Conservation (phyloP, 805 yeast genomes). For the Kregervanrija fluxuum region DNA sequence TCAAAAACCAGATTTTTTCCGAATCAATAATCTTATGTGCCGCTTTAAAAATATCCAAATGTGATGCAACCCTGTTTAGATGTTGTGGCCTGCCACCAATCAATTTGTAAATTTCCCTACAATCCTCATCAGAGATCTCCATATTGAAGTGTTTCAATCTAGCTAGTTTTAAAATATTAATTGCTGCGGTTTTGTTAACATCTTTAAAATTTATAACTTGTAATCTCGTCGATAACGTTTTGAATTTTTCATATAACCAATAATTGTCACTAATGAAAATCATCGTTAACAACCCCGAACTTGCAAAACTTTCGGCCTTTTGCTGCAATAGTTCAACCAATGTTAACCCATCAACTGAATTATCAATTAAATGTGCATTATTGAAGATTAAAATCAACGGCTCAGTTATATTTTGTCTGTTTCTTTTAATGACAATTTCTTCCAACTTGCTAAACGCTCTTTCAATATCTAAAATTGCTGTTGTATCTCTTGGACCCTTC, state of each 20-base stretch:
- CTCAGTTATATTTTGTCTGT: slow-evolving; percentile 26
- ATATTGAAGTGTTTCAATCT: slow-evolving; percentile 39
- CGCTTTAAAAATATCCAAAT: slow-evolving; percentile 47
- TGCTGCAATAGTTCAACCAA: slow-evolving; percentile 72
- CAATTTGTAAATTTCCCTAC: slow-evolving; percentile 46
- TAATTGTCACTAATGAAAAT: slow-evolving; percentile 78
- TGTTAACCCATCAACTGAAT: slow-evolving; percentile 66
- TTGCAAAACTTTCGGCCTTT: slow-evolving; percentile 72
- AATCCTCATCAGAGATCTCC: slow-evolving; percentile 27
- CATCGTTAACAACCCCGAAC: slow-evolving; percentile 59
- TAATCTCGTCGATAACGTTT: slow-evolving; percentile 62
- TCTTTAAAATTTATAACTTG: slow-evolving; percentile 68
- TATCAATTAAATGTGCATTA: slow-evolving; percentile 66
- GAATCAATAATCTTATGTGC: slow-evolving; percentile 67
- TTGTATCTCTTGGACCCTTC: slow-evolving; percentile 79
- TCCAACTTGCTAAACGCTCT: slow-evolving; percentile 74
- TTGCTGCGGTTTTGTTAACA: slow-evolving; percentile 46
- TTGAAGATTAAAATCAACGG: slow-evolving; percentile 70
- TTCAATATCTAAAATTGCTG: slow-evolving; percentile 75
- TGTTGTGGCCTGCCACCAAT: slow-evolving; percentile 87
- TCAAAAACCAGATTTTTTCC: slow-evolving; percentile 80
- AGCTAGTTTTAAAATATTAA: slow-evolving; percentile 45
- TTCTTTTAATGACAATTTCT: slow-evolving; percentile 51
- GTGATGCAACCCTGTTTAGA: slow-evolving; percentile 60
- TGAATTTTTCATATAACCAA: slow-evolving; percentile 77